Evolutionary conservation across 495 filamentous ascomycete species (phyloP), one percentile per base, ranked within the genome.

Genomic region (Annulohypoxylon moriforme): DNA sequence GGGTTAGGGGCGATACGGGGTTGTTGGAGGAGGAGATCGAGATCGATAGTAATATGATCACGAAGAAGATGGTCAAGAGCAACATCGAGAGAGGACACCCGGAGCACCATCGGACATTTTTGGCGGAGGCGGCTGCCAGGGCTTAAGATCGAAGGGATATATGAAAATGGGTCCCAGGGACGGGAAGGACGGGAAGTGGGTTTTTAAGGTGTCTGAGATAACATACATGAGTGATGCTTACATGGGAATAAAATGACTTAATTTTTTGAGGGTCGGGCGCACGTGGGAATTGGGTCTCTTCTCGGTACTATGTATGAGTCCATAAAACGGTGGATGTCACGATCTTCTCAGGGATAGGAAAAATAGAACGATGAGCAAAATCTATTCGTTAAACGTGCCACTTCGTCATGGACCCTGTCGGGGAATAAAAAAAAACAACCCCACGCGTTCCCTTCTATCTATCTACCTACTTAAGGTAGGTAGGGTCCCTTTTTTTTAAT

Each of bases 1-100:
- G 75, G 24, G 68, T 81, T n/a, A 31, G 29, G 3, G 58, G 14
- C 49, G 70, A 49, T n/a, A 29, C 16, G 31, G 53, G 38, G 31
- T 25, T 38, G 44, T 65, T 69, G 25, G 61, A 74, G 33, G 81
- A 58, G 20, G 55, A 58, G 55, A 58, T 80, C 38, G 69, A 67
- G 36, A 81, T 85, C 57, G 71, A 66, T 10, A 81, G 82, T 63
- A 81, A 79, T 50, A 60, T 78, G 58, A 52, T 84, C 71, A 72
- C 82, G 68, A 58, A 82, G 20, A 75, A 75, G 6, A 62, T 81
- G 38, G 73, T 84, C 25, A 81, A 78, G 73, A 60, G 68, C 16
- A 74, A 67, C 18, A 64, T 76, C 49, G 71, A 76, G 33, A 71
- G 52, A 55, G 57, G 46, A 0, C 74, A 76, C 14, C 64, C 68